Conservation (phyloP, 2,329 filamentous ascomycete genomes). For the Amylocarpus encephaloides region DNA sequence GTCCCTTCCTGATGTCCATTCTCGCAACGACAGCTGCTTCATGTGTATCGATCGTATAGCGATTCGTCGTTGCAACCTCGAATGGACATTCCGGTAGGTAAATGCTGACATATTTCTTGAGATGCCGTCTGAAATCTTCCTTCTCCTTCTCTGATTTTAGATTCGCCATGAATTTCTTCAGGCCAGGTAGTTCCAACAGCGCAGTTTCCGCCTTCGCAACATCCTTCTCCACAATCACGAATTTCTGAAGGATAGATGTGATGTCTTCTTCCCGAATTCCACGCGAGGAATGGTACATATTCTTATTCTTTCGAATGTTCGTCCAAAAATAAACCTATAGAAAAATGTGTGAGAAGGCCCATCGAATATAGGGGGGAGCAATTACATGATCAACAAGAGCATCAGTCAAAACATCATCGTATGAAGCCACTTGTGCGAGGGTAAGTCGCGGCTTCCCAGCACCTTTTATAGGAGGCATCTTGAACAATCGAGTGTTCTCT, state of each 20-base stretch:
- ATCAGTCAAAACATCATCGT: conserved; percentile 95
- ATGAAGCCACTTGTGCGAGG: conserved; percentile 78
- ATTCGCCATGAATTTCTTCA: conserved; percentile 62
- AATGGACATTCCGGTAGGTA: conserved; percentile 92
- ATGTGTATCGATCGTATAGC: conserved; percentile 85
- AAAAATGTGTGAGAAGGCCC: conserved; percentile 6
- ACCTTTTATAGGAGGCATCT: conserved; percentile 40
- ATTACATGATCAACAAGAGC: conserved; percentile 89
- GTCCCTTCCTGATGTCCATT: conserved; percentile 69
- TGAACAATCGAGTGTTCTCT: neutral
- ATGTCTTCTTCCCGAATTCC: conserved; percentile 61
- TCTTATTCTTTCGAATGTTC: conserved; percentile 86
- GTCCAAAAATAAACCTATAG: conserved; percentile 90
- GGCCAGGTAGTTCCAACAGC: conserved; percentile 64
- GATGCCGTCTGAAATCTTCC: conserved; percentile 77
- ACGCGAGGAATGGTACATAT: conserved; percentile 77
- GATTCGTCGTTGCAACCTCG: conserved; percentile 88
- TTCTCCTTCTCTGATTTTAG: conserved; percentile 73
- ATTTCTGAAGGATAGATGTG: conserved; percentile 51
- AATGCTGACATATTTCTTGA: conserved; percentile 86
- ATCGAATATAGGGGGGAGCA: conserved; percentile 23
- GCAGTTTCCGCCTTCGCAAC: conserved; percentile 62
- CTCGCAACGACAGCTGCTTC: conserved; percentile 85
- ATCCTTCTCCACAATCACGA: conserved; percentile 72
- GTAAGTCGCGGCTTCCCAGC: conserved; percentile 69